A percentile compares a stretch with the other conserved stretches of the same genome.
These are phyloP conservation scores for Cucurbitaria berberidis DNA, from an alignment of 2,329 filamentous ascomycete species.

Conservation along the genomic window DNA sequence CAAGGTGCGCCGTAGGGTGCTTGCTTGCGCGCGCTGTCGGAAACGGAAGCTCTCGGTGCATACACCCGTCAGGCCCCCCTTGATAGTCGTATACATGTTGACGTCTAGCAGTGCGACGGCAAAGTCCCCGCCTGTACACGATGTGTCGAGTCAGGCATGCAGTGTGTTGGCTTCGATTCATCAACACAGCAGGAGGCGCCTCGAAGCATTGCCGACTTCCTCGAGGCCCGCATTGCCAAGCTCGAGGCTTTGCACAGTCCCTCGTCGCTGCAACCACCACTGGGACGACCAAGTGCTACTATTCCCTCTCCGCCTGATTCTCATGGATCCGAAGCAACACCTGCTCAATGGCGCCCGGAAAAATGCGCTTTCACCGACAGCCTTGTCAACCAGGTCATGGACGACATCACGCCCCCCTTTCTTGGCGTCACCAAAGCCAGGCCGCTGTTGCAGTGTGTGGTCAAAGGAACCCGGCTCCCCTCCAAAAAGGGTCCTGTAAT, in stretches of 20 bases:
- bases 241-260: slow-evolving; percentile 28
- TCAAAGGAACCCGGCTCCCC: slow-evolving; percentile 43
- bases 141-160: slow-evolving; percentile 39
- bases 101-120: slow-evolving; percentile 41
- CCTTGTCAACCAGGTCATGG: slow-evolving; percentile 44
- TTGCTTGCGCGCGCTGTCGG: slow-evolving; percentile 46
- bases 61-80: slow-evolving; percentile 12
- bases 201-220: slow-evolving; percentile 42
- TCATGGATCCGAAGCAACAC: slow-evolving; percentile 25
- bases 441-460: slow-evolving; percentile 43
- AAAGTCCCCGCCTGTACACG: slow-evolving; percentile 45
- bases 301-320: slow-evolving; percentile 38
- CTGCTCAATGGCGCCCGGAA: slow-evolving; percentile 20
- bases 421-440: slow-evolving; percentile 43
- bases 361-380: slow-evolving; percentile 39
- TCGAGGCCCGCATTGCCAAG: slow-evolving; percentile 41
- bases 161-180: slow-evolving; percentile 45
- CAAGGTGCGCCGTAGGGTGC: slow-evolving; percentile 44
- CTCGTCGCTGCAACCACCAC: slow-evolving; percentile 21
- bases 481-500: slow-evolving; percentile 44
- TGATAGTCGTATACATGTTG: slow-evolving; percentile 17
- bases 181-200: slow-evolving; percentile 42
- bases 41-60: slow-evolving; percentile 45
- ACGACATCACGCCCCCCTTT: slow-evolving; percentile 45
- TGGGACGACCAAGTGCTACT: slow-evolving; percentile 17